Conservation (phyloP, 2,329 filamentous ascomycete genomes). For the Clarireedia sp. region DNA sequence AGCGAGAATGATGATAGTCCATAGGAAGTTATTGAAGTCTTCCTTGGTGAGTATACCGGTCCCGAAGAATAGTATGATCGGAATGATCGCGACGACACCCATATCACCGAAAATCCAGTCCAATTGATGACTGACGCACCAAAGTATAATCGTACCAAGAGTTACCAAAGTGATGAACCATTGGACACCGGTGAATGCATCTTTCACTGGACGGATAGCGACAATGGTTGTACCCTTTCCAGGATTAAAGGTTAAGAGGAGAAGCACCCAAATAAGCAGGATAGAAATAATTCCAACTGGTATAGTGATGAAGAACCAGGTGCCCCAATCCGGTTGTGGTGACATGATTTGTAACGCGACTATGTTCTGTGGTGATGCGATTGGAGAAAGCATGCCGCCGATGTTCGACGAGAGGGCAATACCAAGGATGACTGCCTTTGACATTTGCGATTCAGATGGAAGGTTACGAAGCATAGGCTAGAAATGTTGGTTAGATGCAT, state of each 20-base stretch:
- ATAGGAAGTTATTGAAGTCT: constrained; percentile 99
- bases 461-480: constrained; percentile 91
- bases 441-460: constrained; percentile 82
- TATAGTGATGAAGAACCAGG: constrained; percentile 95
- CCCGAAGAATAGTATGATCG: constrained; percentile 92
- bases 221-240: constrained; percentile 81
- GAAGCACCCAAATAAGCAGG: constrained; percentile 77
- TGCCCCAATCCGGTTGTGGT: constrained; percentile 82
- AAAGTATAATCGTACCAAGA: constrained; percentile 74
- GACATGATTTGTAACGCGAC: constrained; percentile 95
- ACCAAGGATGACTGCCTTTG: constrained; percentile 88
- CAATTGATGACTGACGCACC: constrained; percentile 87
- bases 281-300: constrained; percentile 89
- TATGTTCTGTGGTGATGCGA: constrained; percentile 95
- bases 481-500: constrained; percentile 1
- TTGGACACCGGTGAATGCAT: constrained; percentile 79
- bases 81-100: constrained; percentile 96
- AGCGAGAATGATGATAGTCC: constrained; percentile 98
- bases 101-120: constrained; percentile 90
- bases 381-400: constrained; percentile 91
- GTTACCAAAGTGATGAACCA: constrained; percentile 89
- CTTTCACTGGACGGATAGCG: constrained; percentile 81
- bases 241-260: constrained; percentile 79
- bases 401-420: constrained; percentile 95
- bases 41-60: constrained; percentile 95